Evolutionary conservation across 805 yeast genomes (phyloP), one percentile per base, ranked within the genome.

Genomic region (Hanseniaspora lachancei): DNA sequence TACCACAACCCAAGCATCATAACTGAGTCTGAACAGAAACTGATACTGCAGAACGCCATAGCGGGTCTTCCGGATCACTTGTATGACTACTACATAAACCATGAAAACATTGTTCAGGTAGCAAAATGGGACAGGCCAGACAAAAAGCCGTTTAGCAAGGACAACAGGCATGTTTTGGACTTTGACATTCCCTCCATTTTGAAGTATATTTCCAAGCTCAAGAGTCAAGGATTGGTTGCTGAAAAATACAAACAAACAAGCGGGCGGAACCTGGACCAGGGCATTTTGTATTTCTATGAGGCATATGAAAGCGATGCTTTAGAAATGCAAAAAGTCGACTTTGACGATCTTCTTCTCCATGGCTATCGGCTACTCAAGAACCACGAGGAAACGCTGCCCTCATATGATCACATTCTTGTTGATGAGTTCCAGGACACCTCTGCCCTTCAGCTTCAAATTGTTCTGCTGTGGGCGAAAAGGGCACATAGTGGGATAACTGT

Each of bases 381-480:
- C 34, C 62, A 63, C 36, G 41, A 39, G 15, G 70, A 77, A 0
- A 76, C 79, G 29, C 68, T 81, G 29, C 71, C 72, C 2, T 68
- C 71, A 50, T 68, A 84, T 3, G 71, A 78, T 59, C 93, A 88
- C 62, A 88, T 89, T 0, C 71, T 91, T 20, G 87, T 93, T 7
- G 98, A 91, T 69, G 98, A 91, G 68, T 91, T 89, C 63, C 97
- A 91, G 69, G 98, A 93, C 62, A 89, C 97, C 0, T 87, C 85
- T 62, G 72, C 72, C 38, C 74, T 88, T 18, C 97, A 91, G 65
- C 72, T 88, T 60, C 78, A 79, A 55, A 70, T 93, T 47, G 76
- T 87, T 73, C 76, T 75, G 58, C 69, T 72, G 5, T 63, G 64
- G 13, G 72, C 71, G 57, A 71, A 76, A 41, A 62, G 67, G 3